phyloP scores from a whole-genome alignment of 345 rosid species.

The Salix caprea region DNA sequence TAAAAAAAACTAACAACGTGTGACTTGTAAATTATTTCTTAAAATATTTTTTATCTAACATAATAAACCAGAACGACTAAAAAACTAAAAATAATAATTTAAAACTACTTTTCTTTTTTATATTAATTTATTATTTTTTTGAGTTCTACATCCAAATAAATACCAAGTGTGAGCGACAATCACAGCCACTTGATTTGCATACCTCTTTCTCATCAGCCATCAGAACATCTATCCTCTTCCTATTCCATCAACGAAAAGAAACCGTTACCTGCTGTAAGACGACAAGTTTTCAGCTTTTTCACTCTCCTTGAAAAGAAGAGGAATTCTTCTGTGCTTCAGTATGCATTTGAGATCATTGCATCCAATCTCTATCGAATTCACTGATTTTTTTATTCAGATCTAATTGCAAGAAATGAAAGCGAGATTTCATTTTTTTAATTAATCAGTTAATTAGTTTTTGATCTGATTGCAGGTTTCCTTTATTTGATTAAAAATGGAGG shows the following conservation, averaged over 20 bases:
- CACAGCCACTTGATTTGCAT: background rate
- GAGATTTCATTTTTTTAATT: too few species aligned
- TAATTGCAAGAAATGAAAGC: background rate
- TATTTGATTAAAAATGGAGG: slow-evolving; percentile 41
- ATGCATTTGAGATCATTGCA: background rate
- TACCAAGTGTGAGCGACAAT: background rate
- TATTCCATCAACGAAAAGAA: background rate
- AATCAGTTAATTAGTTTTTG: background rate
- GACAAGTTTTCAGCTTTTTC: background rate
- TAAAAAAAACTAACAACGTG: too few species aligned
- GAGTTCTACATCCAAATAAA: too few species aligned
- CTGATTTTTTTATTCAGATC: background rate
- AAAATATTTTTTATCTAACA: too few species aligned
- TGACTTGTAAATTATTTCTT: too few species aligned
- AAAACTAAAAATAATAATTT: too few species aligned
- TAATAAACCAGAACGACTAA: too few species aligned
- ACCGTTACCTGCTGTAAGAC: background rate
- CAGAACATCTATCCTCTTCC: background rate
- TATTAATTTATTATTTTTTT: too few species aligned
- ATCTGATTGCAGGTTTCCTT: background rate
- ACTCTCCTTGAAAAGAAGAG: background rate
- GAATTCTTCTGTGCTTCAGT: background rate
- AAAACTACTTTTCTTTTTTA: too few species aligned
- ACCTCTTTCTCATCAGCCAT: background rate
- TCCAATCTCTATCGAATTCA: background rate